Evolutionary conservation across 139 green algal species (phyloP), one percentile per base, ranked within the genome.

Genomic region (Coelastrella sp.): DNA sequence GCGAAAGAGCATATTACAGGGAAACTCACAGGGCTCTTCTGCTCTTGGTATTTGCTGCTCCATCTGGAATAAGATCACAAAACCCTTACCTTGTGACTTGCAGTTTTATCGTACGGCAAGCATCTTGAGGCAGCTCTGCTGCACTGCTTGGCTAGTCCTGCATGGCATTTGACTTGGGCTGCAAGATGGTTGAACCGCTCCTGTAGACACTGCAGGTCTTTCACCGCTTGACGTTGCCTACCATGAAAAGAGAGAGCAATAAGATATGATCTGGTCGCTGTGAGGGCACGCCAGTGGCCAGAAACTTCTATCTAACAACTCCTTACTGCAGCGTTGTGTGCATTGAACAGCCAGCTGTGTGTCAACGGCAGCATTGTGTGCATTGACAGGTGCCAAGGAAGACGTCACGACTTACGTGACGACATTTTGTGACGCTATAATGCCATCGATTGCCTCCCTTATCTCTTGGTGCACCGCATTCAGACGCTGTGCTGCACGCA

Each of bases 391-490:
- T 43, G 30, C 11, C 13, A 27, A 25, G 13, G 9, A 25, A 45
- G 8, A 17, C 30, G 37, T 7, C 21, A n/a, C 13, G 8, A 77
- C 68, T 38, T 21, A 77, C 68, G n/a, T 17, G 23, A 3, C 2
- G 13, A 57, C 27, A 37, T 59, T 15, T 23, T 77, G 53, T 7
- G 68, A 30, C 34, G 68, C 68, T 48, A 59, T 57, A 4, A 77
- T 48, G 27, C 21, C 68, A 35, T 77, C 68, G n/a, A 59, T n/a
- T 27, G 27, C n/a, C 30, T 48, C 38, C 21, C 38, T 48, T 5
- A 77, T 77, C 25, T 77, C 23, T 38, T 59, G 45, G 13, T 77
- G 68, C 19, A 34, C 27, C 21, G 11, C 68, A 57, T 77, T 77
- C 68, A 77, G 21, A 35, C 38, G 38, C 34, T 77, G 53, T n/a